A percentile compares a stretch with the other conserved stretches of the same genome.
These are phyloP conservation scores for Hydrangea macrophylla DNA, from an alignment of 148 eudicot species.

Conservation along the genomic window DNA sequence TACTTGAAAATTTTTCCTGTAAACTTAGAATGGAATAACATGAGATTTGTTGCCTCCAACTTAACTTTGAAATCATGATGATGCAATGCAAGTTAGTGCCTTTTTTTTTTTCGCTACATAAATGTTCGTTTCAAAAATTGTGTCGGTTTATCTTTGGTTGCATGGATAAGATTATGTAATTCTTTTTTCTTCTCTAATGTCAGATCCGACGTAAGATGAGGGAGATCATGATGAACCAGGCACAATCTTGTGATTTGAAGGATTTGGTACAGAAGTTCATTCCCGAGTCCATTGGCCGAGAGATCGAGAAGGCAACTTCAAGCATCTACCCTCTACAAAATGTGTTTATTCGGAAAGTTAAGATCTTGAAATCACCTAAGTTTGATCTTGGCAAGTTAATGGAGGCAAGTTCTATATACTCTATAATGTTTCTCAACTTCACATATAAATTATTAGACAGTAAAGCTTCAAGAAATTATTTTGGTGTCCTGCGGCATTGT, in stretches of 20 bases:
- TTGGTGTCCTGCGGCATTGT: too few species aligned
- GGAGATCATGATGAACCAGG: conserved; percentile 85
- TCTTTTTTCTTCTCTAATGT: background rate
- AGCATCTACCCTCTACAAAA: conserved; percentile 83
- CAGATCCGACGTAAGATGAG: conserved; percentile 89
- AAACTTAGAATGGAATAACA: background rate
- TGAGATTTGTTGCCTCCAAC: background rate
- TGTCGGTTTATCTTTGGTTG: background rate
- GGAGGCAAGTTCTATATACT: conserved; percentile 44
- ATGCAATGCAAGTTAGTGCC: background rate
- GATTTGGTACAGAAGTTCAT: conserved; percentile 80
- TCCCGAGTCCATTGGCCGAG: conserved; percentile 80
- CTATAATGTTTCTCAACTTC: too few species aligned
- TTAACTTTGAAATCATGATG: background rate
- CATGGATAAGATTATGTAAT: too few species aligned
- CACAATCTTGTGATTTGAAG: conserved; percentile 76
- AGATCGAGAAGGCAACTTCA: conserved; percentile 80
- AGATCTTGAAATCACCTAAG: conserved; percentile 86
- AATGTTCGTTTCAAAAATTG: background rate
- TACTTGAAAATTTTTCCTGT: background rate
- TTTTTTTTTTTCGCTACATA: background rate
- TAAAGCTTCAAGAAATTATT: too few species aligned
- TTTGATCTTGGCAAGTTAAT: conserved; percentile 81
- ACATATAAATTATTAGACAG: too few species aligned
- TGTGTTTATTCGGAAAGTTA: conserved; percentile 75